Conservation (phyloP, 2,329 filamentous ascomycete genomes). For the Colletotrichum spinosum region DNA sequence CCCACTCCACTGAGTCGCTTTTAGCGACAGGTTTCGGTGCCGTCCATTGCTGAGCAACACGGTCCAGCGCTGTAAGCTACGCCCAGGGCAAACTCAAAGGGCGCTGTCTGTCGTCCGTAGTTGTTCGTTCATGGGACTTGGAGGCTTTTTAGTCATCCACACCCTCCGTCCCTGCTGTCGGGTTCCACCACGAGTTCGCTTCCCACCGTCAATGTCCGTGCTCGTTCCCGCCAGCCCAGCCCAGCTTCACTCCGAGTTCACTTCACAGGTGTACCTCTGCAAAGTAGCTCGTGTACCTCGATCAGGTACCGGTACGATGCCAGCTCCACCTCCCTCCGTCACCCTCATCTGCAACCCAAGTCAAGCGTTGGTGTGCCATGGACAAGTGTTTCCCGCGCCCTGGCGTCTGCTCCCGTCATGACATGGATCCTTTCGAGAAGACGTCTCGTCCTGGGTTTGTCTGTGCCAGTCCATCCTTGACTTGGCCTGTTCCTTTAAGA, state of each 20-base stretch:
- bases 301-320: slow-evolving; percentile 37
- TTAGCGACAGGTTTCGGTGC: not conserved
- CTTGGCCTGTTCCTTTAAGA: slow-evolving; percentile 31
- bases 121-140: too few species aligned
- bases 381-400: slow-evolving; percentile 18
- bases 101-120: too few species aligned
- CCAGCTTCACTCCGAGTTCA: too few species aligned
- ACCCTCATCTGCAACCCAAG: not conserved
- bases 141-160: too few species aligned
- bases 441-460: slow-evolving; percentile 16
- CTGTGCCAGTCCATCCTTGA: slow-evolving; percentile 33
- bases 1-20: not conserved
- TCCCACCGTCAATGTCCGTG: slow-evolving; percentile 3
- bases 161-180: too few species aligned
- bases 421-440: slow-evolving; percentile 17
- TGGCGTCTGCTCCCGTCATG: slow-evolving; percentile 27
- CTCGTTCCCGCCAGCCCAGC: not conserved
- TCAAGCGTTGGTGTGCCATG: too few species aligned
- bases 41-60: too few species aligned
- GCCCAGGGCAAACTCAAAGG: too few species aligned
- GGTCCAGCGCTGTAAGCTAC: too few species aligned
- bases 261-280: slow-evolving; percentile 13
- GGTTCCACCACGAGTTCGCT: too few species aligned
- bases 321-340: slow-evolving; percentile 24
- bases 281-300: slow-evolving; percentile 25